These are phyloP conservation scores for Peniophora sp. DNA, from an alignment of 1,284 basidiomycete genomes.

Conservation along the genomic window DNA sequence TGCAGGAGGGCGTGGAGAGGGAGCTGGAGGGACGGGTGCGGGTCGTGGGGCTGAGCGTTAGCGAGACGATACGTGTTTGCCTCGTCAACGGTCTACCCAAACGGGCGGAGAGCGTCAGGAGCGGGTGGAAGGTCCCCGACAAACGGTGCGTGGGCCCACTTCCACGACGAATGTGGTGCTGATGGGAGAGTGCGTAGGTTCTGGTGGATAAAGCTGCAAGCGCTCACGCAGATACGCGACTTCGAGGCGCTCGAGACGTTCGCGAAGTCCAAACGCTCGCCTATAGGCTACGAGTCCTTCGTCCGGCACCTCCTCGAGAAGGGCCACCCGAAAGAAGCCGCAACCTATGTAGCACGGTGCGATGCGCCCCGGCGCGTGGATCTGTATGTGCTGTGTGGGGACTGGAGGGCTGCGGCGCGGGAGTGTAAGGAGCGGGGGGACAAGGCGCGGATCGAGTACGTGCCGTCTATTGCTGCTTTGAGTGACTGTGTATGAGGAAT, in stretches of 20 bases:
- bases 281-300: constrained; percentile 90
- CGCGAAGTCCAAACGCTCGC: constrained; percentile 79
- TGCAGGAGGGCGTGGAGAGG: constrained; percentile 84
- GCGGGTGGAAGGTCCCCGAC: constrained; percentile 87
- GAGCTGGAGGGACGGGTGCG: constrained; percentile 72
- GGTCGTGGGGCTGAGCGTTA: constrained; percentile 77
- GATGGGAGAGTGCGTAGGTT: constrained; percentile 44
- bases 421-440: constrained; percentile 84
- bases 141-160: constrained; percentile 50
- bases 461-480: constrained; percentile 16
- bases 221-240: constrained; percentile 69
- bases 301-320: constrained; percentile 73
- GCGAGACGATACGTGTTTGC: constrained; percentile 74
- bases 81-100: constrained; percentile 75
- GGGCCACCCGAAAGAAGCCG: constrained; percentile 68
- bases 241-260: constrained; percentile 83
- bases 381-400: constrained; percentile 80
- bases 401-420: constrained; percentile 82
- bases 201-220: constrained; percentile 87
- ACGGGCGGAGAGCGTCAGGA: constrained; percentile 78
- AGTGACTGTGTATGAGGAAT: constrained; percentile 1
- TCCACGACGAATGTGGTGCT: not conserved
- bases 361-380: constrained; percentile 79
- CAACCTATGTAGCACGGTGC: constrained; percentile 71
- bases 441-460: constrained; percentile 75